Base-by-base conservation (phyloP, 768 basidiomycete genomes). In the Sistotremastrum niveocremeum region DNA sequence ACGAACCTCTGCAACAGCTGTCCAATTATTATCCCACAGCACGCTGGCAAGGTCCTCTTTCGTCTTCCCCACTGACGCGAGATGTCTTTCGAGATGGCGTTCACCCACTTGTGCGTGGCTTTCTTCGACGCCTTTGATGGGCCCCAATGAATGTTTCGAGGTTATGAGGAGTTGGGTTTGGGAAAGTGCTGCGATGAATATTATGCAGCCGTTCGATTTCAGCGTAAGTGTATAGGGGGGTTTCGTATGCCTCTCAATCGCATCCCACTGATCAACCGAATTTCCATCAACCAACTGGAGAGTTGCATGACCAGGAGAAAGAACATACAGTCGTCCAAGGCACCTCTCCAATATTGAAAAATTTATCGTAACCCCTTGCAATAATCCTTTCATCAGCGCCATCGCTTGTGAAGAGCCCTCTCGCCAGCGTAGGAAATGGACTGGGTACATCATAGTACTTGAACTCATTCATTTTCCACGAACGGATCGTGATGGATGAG, bases 401-500 rank as follows among this genome's bases (percentile, higher is more conserved):
- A 40, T 52, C 42, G 5, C 60, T 47, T 0, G 86, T 83, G 60
- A 97, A 98, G 29, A 99, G 58, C 0, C 95, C 95, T 30, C 95
- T 68, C 0, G 91, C 95, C n/a, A 95, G 74, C 0, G 91, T 95
- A 2, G 94, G 94, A 57, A 97, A 95, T 0, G 89, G 89, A 7
- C 81, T 84, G 0, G 89, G 89, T 2, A 88, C 70, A 42, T 84
- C 78, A 49, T 87, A 84, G 64, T 94, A 97, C 59, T 89, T 89
- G 70, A 80, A 88, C 61, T 98, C 95, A 62, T 88, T 85, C 89
- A 98, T 90, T 69, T 90, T 94, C 94, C 94, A 97, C 64, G 85
- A 89, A 3, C 76, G 71, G 32, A 97, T 65, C 3, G 60, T 56
- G 54, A 79, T 68, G 2, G 60, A 52, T 1, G 75, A 69, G 48